phyloP scores from a whole-genome alignment of 2,329 filamentous ascomycete species.

The Sporothrix variecibatus region DNA sequence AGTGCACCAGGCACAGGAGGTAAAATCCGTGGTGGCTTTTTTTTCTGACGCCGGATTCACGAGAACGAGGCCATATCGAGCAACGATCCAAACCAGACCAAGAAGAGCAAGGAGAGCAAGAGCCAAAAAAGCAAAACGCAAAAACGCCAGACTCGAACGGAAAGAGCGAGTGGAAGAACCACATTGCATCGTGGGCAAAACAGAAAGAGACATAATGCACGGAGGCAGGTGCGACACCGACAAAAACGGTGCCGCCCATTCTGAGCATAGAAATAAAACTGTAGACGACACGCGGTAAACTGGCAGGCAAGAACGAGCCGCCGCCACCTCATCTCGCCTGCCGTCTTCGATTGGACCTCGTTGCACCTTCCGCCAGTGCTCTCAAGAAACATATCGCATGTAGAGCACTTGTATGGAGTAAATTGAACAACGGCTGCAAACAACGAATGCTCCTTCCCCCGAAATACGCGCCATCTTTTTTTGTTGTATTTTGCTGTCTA shows the following conservation, averaged over 20 bases:
- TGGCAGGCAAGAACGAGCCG: constrained; percentile 13
- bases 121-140: background rate
- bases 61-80: constrained; percentile 9
- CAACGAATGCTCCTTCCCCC: background rate
- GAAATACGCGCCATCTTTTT: background rate
- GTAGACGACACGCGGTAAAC: background rate
- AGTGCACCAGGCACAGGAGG: constrained; percentile 24
- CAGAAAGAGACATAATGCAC: background rate
- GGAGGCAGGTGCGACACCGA: background rate
- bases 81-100: background rate
- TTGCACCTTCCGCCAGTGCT: background rate
- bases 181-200: background rate
- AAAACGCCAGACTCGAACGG: constrained; percentile 13
- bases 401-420: constrained; percentile 12
- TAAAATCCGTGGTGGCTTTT: constrained; percentile 18
- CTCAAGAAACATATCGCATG: background rate
- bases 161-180: background rate
- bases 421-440: constrained; percentile 16
- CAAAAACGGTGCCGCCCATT: background rate
- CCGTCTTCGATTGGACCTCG: constrained; percentile 12
- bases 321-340: constrained; percentile 1
- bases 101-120: constrained; percentile 7
- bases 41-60: constrained; percentile 24
- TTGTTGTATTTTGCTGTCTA: background rate
- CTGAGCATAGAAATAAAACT: background rate